phyloP scores from a whole-genome alignment of 2,329 filamentous ascomycete genomes.

The Aspergillus quadricinctus region DNA sequence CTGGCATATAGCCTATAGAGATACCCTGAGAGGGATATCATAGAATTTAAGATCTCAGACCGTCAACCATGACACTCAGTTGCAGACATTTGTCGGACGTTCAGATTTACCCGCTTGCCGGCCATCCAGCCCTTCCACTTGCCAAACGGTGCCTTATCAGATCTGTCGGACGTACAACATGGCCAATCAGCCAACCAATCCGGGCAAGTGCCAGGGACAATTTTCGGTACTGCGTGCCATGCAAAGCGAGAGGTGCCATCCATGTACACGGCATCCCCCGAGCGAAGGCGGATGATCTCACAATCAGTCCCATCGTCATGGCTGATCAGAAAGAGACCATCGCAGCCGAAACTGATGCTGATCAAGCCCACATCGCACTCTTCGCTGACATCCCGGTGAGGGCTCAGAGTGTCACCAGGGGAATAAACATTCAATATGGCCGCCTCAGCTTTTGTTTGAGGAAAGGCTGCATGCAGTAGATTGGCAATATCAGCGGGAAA shows the following conservation, averaged over 20 bases:
- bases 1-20: neutral
- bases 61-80: slow-evolving; percentile 40
- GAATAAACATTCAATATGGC: slow-evolving; percentile 94
- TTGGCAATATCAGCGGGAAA: slow-evolving; percentile 71
- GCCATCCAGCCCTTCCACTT: slow-evolving; percentile 84
- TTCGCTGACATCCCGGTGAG: slow-evolving; percentile 93
- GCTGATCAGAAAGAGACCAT: slow-evolving; percentile 81
- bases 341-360: slow-evolving; percentile 84
- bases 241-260: slow-evolving; percentile 74
- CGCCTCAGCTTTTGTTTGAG: slow-evolving; percentile 73
- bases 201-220: slow-evolving; percentile 75
- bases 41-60: neutral
- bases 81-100: slow-evolving; percentile 75
- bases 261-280: slow-evolving; percentile 92
- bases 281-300: slow-evolving; percentile 62
- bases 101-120: slow-evolving; percentile 83
- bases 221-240: slow-evolving; percentile 92
- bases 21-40: neutral
- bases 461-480: slow-evolving; percentile 68
- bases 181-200: slow-evolving; percentile 73
- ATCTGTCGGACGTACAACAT: slow-evolving; percentile 38
- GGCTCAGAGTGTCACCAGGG: slow-evolving; percentile 82
- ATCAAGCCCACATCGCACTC: slow-evolving; percentile 72
- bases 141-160: slow-evolving; percentile 45
- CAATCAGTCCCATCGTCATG: slow-evolving; percentile 49